Base-by-base conservation (phyloP, 225 moss, liverwort and hornwort species). In the Polytrichum formosum region DNA sequence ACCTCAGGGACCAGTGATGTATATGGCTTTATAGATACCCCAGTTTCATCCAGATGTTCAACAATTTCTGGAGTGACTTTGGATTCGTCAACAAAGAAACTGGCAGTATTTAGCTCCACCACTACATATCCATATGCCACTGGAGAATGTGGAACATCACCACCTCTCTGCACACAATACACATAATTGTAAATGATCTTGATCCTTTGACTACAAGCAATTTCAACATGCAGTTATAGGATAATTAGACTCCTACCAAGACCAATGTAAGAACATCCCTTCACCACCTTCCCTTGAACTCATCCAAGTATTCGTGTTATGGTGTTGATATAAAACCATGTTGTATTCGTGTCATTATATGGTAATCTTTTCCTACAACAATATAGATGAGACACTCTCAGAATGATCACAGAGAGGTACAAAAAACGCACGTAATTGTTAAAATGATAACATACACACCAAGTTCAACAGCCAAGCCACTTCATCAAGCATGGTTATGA, bases 391-490 rank as follows among this genome's bases (percentile, higher is more conserved):
- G 46, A 46, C 46, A 46, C 0, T 13, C 46, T 46, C 46, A 13
- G 46, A 46, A 46, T 10, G 46, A 16, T 46, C 46, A 46, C 13
- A 46, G 46, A 46, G 46, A 46, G 13, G 46, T 46, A 13, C 46
- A 16, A 46, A 13, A 46, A 13, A 46, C 13, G 46, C 46, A 46
- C 0, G 2, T 16, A 46, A 13, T 3, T 46, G 46, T 46, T 46
- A 46, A 13, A 16, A 16, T 46, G 46, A 46, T 46, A 46, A 46
- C 13, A 22, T 65, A 76, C 70, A 55, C 74, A 97, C 96, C 98
- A 94, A 71, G 71, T 98, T 98, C 83, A 98, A 73, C 16, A 98
- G 78, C 98, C 98, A 98, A 74, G 98, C 98, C 30, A 94, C 85
- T 70, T 98, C 98, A 75, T 98, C 98, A 35, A 98, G 91, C 92